Base-by-base conservation (phyloP, 2,329 filamentous ascomycete genomes). In the Alternaria brassicae region DNA sequence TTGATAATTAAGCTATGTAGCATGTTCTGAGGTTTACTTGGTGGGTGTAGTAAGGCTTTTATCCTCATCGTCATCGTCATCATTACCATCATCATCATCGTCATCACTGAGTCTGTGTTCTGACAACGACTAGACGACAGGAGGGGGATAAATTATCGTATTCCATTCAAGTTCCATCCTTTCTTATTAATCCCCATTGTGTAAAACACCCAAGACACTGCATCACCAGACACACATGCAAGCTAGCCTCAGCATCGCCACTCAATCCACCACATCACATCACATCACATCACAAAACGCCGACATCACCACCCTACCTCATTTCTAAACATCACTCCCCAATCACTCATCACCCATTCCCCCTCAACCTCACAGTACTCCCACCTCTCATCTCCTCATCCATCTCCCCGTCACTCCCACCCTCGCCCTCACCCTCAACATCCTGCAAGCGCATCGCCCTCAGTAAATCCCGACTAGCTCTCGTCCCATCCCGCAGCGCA, bases 401-500 rank as follows among this genome's bases (percentile, higher is more conserved):
- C 7, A 21, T 40, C 3, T 27, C 36, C 2, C 42, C 50, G 4
- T 44, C 51, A 6, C 51, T 56, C 9, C 45, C 65, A 2, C 50
- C 59, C 9, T 48, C 65, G 2, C 41, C 63, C 2, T 58, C 58
- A n/a, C 62, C 66, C n/a, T 53, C 55, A 2, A 69, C 69, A 51
- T 73, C 72, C 34, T 68, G 67, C 59, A 75, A 63, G 42, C 65
- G 62, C 72, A 76, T 75, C 5, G 70, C 69, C 50, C 69, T 63
- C n/a, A 78, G 44, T 49, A 77, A 40, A 55, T 75, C 73, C 21
- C 74, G 57, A 25, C 67, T 62, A 19, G 75, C 71, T 27, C 72
- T 54, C 17, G 72, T 59, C 1, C 73, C 75, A 27, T 76, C 72
- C 17, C 71, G 56, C 17, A 78, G 30, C 48, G 77, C 74, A 32